phyloP scores from a whole-genome alignment of 306 rosid species.

The Casuarina cunninghamiana region DNA sequence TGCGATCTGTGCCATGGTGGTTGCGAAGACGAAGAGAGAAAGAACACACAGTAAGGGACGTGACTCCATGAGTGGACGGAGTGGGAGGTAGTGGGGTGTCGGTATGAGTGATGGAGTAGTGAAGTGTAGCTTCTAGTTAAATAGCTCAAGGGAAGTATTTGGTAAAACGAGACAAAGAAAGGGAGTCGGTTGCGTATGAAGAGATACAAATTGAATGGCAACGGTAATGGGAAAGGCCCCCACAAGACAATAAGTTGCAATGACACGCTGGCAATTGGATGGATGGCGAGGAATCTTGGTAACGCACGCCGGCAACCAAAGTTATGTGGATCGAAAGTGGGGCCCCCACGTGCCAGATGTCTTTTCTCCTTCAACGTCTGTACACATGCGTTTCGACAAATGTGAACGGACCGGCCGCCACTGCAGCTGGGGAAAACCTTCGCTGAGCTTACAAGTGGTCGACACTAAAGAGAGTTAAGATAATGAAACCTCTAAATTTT shows the following conservation, averaged over 20 bases:
- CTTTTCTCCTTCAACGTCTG: not conserved
- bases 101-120: not conserved
- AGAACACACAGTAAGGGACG: conserved; percentile 12
- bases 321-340: not conserved
- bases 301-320: not conserved
- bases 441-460: no score
- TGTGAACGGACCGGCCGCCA: not conserved
- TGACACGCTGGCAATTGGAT: conserved; percentile 14
- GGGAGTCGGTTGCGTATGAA: not conserved
- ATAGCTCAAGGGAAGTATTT: not conserved
- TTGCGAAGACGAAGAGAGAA: not conserved
- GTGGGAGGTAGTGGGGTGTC: not conserved
- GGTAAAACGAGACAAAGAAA: not conserved
- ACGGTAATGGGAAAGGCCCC: not conserved
- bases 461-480: no score
- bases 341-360: conserved; percentile 5
- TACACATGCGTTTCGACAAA: not conserved
- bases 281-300: conserved; percentile 1
- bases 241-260: not conserved
- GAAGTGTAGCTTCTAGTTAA: conserved; percentile 23
- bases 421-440: no score
- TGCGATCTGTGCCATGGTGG: not conserved
- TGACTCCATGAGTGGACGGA: conserved; percentile 27
- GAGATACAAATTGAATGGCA: not conserved
- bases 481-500: no score